Conservation (phyloP, 495 filamentous ascomycete genomes). For the Daldinia childiae region DNA sequence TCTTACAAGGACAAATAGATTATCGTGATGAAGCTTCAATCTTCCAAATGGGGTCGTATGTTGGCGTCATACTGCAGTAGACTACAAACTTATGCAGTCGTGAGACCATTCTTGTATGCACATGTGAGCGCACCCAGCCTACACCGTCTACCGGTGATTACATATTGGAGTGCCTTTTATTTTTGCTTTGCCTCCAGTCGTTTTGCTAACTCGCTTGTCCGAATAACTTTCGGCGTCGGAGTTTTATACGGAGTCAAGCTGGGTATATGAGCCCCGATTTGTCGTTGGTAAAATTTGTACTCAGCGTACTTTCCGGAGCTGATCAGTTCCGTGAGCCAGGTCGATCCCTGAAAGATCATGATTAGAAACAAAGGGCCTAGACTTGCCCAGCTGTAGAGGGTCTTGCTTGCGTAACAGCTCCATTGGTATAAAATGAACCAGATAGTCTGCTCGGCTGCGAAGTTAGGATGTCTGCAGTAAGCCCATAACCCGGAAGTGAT, state of each 20-base stretch:
- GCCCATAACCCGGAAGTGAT: constrained; percentile 85
- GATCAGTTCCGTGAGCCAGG: constrained; percentile 84
- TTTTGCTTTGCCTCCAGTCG: constrained; percentile 51
- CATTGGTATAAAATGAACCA: constrained; percentile 91
- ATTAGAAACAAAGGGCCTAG: constrained; percentile 75
- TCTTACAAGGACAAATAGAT: constrained; percentile 26
- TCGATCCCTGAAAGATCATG: constrained; percentile 87
- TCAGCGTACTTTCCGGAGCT: constrained; percentile 85
- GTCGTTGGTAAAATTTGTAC: constrained; percentile 83
- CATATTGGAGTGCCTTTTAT: constrained; percentile 21
- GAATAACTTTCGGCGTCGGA: constrained; percentile 53
- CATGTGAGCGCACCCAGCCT: constrained; percentile 25
- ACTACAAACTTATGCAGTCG: constrained; percentile 9
- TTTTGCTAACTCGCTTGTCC: constrained; percentile 59
- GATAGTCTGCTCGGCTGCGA: constrained; percentile 88
- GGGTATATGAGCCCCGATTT: constrained; percentile 85
- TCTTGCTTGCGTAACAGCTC: constrained; percentile 76
- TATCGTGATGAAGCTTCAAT: constrained; percentile 18
- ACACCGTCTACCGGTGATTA: constrained; percentile 16
- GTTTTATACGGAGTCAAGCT: constrained; percentile 55
- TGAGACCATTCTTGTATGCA: constrained; percentile 17
- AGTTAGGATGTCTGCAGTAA: constrained; percentile 91
- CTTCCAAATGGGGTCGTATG: constrained; percentile 15
- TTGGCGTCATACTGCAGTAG: constrained; percentile 39
- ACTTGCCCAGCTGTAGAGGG: constrained; percentile 79